Evolutionary conservation across 169 alveolate species (phyloP).

Genomic region (Eimeria maxima): DNA sequence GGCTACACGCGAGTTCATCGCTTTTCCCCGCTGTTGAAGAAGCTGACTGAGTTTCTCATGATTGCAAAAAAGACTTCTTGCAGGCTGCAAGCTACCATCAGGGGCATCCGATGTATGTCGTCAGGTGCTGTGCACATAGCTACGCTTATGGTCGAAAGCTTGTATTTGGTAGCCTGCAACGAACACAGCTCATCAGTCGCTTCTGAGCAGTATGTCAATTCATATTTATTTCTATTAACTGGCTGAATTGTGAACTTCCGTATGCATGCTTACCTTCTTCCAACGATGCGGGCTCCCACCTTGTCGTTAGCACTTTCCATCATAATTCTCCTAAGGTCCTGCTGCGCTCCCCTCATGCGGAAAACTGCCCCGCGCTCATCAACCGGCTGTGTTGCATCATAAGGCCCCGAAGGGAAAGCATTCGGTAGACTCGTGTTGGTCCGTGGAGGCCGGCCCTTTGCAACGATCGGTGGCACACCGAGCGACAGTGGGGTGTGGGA

Average conservation of each 20-base stretch:
- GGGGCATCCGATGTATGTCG: background rate
- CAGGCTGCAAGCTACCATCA: background rate
- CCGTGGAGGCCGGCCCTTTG: constrained; percentile 44
- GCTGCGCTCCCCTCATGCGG: constrained; percentile 77
- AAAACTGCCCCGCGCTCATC: constrained; percentile 75
- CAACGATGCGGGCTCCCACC: constrained; percentile 71
- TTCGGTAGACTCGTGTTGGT: constrained; percentile 28
- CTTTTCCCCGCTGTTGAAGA: background rate
- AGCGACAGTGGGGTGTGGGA: constrained; percentile 64
- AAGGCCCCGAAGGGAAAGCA: constrained; percentile 71
- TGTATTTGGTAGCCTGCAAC: constrained; percentile 68
- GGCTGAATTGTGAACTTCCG: background rate
- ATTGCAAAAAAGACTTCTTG: background rate
- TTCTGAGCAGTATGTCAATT: background rate
- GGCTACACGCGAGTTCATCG: background rate
- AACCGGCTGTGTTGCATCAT: constrained; percentile 69
- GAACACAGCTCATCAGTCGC: background rate
- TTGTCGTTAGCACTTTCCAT: constrained; percentile 49
- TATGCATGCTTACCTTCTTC: constrained; percentile 29
- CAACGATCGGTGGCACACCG: constrained; percentile 77
- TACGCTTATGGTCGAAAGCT: constrained; percentile 20
- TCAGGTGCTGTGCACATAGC: background rate
- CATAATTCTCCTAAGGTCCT: constrained; percentile 56
- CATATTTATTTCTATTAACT: background rate
- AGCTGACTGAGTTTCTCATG: background rate